Evolutionary conservation across 495 filamentous ascomycete species (phyloP).

Genomic region (Pseudomonodictys pantanalensis): DNA sequence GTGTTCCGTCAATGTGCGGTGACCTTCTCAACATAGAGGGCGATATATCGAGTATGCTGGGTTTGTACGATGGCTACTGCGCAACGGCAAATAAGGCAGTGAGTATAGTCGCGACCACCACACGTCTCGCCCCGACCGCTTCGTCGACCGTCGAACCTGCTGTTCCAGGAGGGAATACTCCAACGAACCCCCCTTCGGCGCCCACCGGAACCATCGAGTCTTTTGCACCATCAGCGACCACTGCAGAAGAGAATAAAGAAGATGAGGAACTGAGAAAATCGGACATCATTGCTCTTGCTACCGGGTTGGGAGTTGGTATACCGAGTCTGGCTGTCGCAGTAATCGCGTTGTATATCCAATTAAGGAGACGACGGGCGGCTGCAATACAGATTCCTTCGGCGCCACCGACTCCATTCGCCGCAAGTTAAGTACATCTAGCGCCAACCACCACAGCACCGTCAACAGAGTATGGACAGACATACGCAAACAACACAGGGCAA

Average conservation of each 20-base stretch:
- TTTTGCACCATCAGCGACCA: neutral
- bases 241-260: neutral
- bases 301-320: neutral
- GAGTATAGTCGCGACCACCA: too few species aligned
- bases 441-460: too few species aligned
- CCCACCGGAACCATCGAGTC: too few species aligned
- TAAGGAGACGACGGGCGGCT: too few species aligned
- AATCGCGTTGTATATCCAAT: neutral
- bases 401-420: too few species aligned
- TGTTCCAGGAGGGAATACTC: neutral
- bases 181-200: neutral
- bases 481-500: too few species aligned
- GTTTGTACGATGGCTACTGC: conserved; percentile 2
- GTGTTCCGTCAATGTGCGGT: neutral
- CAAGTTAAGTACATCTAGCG: too few species aligned
- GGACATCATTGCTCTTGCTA: neutral
- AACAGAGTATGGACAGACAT: too few species aligned
- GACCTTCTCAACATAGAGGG: neutral
- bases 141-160: too few species aligned
- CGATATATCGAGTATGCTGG: neutral
- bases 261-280: conserved; percentile 1
- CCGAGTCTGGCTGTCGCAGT: neutral
- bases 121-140: too few species aligned
- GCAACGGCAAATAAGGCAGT: neutral
- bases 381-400: too few species aligned